Base-by-base conservation (phyloP, 345 rosid genomes). In the Clarkia xantiana region DNA sequence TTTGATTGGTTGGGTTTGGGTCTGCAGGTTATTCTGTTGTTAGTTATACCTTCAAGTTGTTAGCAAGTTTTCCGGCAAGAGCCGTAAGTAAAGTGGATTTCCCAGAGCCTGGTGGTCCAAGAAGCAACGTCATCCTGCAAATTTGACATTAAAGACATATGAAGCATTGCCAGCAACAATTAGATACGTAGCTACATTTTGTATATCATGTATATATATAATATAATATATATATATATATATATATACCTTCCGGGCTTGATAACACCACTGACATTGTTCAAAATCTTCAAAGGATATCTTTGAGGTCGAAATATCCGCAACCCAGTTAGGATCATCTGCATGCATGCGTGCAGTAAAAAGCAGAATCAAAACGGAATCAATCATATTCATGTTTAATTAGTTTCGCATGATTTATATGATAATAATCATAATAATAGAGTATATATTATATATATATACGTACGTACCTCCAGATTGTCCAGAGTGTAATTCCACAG, bases 31-130 rank as follows among this genome's bases (percentile, higher is more conserved):
- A 5, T 7, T 22, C 4, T 13, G 34, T 3, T 20, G 9, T 3
- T 29, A 39, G 45, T 44, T 42, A 13, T 44, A 84, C 97, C 85
- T 82, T 67, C 41, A 89, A 50, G 48, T 52, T 57, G 55, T 59
- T 34, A 54, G 62, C 85, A 59, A 85, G 85, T 58, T 89, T 89
- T 51, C 97, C 97, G 0, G 95, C 73, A 3, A 89, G 87, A 63
- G 94, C 88, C 57, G 67, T 63, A 41, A 89, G 90, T 65, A 89
- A 69, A 16, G 90, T 71, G 19, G 97, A 82, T 69, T 85, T 85
- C 9, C 97, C 97, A 0, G 95, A 82, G 40, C 94, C 94, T 0
- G 97, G 97, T 53, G 97, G 95, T 71, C 95, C 97, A 54, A 89
- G 63, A 22, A 89, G 81, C 67, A 89, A 65, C 6, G 97, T 82